Evolutionary conservation across 202 grass and related monocot genomes (phyloP).

Genomic region (Bolboschoenoplectus hybrid): DNA sequence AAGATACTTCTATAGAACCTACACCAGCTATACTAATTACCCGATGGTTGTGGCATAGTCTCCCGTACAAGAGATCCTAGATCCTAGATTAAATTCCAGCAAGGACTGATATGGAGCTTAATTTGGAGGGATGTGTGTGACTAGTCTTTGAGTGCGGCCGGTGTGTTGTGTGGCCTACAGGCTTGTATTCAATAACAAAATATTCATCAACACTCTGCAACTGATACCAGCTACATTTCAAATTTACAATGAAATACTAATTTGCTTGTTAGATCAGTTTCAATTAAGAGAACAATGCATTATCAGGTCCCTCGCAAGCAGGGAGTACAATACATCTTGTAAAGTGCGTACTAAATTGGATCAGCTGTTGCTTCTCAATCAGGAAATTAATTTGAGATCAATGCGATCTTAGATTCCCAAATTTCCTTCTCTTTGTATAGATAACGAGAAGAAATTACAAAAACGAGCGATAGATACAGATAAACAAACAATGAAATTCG

Average conservation of each 20-base stretch:
- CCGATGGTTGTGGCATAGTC: neutral
- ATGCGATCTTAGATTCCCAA: neutral
- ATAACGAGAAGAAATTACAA: neutral
- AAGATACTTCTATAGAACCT: neutral
- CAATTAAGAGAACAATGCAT: neutral
- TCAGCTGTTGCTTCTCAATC: neutral
- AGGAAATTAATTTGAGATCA: neutral
- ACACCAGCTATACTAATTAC: neutral
- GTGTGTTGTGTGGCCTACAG: neutral
- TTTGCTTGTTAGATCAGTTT: neutral
- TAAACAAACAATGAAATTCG: neutral
- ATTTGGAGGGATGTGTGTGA: constrained; percentile 5
- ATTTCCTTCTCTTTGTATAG: neutral
- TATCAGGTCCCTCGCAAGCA: neutral
- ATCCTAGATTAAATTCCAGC: neutral
- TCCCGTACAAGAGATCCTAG: neutral
- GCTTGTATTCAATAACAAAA: neutral
- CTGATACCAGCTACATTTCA: neutral
- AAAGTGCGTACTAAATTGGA: neutral
- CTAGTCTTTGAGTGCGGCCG: neutral
- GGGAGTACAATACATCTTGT: neutral
- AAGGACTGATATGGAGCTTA: neutral
- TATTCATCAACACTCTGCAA: neutral
- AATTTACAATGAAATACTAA: neutral
- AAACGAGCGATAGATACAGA: neutral